Conservation (phyloP, 352 stramenopile genomes). For the Blastocystis sp. region DNA sequence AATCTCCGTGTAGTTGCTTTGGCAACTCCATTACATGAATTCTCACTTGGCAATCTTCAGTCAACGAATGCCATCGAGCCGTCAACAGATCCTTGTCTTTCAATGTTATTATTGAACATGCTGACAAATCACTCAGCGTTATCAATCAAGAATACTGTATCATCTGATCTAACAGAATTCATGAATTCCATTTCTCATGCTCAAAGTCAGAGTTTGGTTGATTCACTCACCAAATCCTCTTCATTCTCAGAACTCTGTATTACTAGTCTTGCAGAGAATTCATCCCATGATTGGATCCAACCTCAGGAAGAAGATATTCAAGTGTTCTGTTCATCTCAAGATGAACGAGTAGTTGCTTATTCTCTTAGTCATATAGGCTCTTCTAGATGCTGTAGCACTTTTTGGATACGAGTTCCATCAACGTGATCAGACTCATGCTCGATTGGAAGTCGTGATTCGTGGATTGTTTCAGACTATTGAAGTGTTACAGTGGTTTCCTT, state of each 20-base stretch:
- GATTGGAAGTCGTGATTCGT: neutral
- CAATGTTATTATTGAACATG: slow-evolving; percentile 31
- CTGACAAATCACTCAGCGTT: slow-evolving; percentile 49
- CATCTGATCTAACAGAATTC: neutral
- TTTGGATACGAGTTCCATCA: slow-evolving; percentile 21
- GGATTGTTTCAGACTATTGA: neutral
- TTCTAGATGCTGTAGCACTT: slow-evolving; percentile 1
- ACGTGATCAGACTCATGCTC: neutral
- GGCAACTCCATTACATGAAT: neutral
- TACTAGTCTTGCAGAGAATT: neutral
- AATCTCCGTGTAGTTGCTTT: slow-evolving; percentile 29
- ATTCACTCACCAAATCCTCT: neutral
- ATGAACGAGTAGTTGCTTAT: slow-evolving; percentile 22
- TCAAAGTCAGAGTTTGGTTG: neutral
- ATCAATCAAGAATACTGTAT: neutral
- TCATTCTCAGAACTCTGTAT: slow-evolving; percentile 54
- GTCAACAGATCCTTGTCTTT: neutral
- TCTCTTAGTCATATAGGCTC: neutral
- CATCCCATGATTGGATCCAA: neutral
- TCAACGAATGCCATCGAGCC: neutral
- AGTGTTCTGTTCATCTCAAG: slow-evolving; percentile 60
- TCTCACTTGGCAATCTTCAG: neutral
- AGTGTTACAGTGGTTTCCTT: slow-evolving; percentile 53
- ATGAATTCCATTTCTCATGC: neutral
- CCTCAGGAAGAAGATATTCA: neutral